Conservation (phyloP, 2,329 filamentous ascomycete genomes). For the Canariomyces notabilis region DNA sequence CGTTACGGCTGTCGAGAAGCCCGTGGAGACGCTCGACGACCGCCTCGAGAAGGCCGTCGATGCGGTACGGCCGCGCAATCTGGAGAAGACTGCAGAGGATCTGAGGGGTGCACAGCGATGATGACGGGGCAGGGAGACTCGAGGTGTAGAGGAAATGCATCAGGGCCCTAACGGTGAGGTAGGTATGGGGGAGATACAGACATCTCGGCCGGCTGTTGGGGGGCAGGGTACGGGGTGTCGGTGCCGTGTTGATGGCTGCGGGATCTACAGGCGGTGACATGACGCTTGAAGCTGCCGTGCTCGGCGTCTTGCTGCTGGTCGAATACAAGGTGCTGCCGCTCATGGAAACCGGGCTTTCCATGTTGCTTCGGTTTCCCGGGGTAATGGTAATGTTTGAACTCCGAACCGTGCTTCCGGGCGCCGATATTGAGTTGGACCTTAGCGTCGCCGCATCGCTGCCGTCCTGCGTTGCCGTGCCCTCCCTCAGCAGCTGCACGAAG, state of each 20-base stretch:
- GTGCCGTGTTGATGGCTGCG: constrained; percentile 48
- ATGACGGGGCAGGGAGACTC: constrained; percentile 69
- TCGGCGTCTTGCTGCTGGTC: constrained; percentile 30
- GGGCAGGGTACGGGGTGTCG: constrained; percentile 53
- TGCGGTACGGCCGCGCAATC: constrained; percentile 84
- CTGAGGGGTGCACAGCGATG: constrained; percentile 83
- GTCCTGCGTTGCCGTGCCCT: constrained; percentile 68
- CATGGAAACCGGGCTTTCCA: constrained; percentile 45
- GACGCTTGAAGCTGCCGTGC: constrained; percentile 40
- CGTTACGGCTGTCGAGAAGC: constrained; percentile 86
- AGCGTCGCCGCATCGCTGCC: constrained; percentile 72
- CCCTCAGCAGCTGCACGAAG: constrained; percentile 84
- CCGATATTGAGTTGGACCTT: constrained; percentile 46
- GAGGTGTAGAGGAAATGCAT: constrained; percentile 94
- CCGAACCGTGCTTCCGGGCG: constrained; percentile 54
- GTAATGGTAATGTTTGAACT: constrained; percentile 86
- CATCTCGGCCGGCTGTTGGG: constrained; percentile 70
- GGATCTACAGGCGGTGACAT: constrained; percentile 38
- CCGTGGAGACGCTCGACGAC: constrained; percentile 87
- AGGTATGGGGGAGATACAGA: constrained; percentile 88
- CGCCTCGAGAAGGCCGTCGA: constrained; percentile 88
- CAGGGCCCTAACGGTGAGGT: constrained; percentile 81
- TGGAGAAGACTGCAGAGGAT: constrained; percentile 94
- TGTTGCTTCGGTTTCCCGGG: constrained; percentile 51
- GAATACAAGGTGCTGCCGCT: constrained; percentile 36